Evolutionary conservation across 2,329 filamentous ascomycete species (phyloP).

Genomic region (Ophiognomonia clavigignenti-juglandacearum): DNA sequence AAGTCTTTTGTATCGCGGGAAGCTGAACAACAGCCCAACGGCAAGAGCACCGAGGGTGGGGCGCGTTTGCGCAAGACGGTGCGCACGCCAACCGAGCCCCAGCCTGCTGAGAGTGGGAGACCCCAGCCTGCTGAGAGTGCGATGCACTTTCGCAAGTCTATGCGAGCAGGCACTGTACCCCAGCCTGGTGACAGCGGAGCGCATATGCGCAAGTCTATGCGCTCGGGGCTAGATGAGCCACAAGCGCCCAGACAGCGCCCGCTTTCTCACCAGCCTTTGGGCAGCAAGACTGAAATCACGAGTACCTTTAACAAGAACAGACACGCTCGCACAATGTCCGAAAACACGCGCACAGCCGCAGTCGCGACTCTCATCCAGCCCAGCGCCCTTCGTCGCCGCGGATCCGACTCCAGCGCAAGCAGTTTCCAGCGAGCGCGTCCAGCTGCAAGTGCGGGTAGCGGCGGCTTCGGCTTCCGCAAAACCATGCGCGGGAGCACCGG

Average conservation of each 20-base stretch:
- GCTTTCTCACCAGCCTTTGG: slow-evolving; percentile 10
- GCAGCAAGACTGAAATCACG: neutral
- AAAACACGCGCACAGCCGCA: neutral
- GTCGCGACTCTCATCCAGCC: slow-evolving; percentile 24
- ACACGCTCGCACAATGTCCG: slow-evolving; percentile 9
- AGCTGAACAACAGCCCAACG: slow-evolving; percentile 10
- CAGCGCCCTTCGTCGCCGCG: slow-evolving; percentile 44
- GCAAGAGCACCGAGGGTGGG: slow-evolving; percentile 15
- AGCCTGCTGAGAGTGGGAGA: slow-evolving; percentile 15
- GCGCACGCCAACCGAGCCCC: slow-evolving; percentile 27
- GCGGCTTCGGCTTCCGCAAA: slow-evolving; percentile 59
- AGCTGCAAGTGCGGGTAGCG: slow-evolving; percentile 33
- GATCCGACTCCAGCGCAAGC: slow-evolving; percentile 68
- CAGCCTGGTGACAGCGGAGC: slow-evolving; percentile 17
- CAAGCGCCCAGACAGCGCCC: slow-evolving; percentile 2
- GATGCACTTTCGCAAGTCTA: neutral
- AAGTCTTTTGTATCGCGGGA: slow-evolving; percentile 9
- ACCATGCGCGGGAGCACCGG: slow-evolving; percentile 60
- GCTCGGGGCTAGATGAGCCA: slow-evolving; percentile 10
- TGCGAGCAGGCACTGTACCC: neutral
- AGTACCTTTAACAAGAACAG: neutral
- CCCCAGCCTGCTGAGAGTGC: slow-evolving; percentile 17
- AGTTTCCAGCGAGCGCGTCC: slow-evolving; percentile 69
- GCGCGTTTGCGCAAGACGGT: slow-evolving; percentile 42
- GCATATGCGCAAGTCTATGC: slow-evolving; percentile 1